Base-by-base conservation (phyloP, 805 yeast genomes). In the Ogataea glucozyma region DNA sequence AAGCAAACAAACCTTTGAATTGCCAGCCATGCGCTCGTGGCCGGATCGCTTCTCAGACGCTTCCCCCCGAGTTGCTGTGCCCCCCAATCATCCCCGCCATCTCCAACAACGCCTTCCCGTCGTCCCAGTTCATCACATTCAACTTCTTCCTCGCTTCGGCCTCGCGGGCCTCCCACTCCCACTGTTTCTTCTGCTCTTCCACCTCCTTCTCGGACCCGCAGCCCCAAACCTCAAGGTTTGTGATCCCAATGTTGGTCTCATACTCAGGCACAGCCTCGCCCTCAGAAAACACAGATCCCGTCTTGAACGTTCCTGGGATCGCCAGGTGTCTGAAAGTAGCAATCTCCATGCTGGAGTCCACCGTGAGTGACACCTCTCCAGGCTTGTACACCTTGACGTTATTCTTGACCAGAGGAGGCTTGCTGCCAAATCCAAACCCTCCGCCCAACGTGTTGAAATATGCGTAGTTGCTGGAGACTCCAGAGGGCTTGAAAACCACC, bases 81-180 rank as follows among this genome's bases (percentile, higher is more conserved):
- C 70, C 66, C 1, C 82, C 81, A 5, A 76, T 72, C 31, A 78
- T 57, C 0, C 83, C 83, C 0, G 88, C 97, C 88, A 90, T 75
- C 52, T 89, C 97, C 48, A 90, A 65, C 36, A 90, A 69, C 0
- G 96, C 95, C 43, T 88, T 65, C 40, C 88, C 96, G 54, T 90
- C 97, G 2, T 86, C 85, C 51, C 85, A 58, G 43, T 75, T 76
- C 40, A 75, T 72, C 23, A 82, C 51, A 56, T 89, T 88, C 2
- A 89, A 76, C 21, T 77, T 72, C 54, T 83, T 85, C 40, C 97
- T 71, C 26, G 88, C 82, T 52, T 80, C 76, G 0, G 95, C 95
- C 59, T 88, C 96, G 37, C 79, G 71, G 57, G 83, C 85, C 58
- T 91, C 97, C 97, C 97, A 89, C 53, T 83, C 89, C 93, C 96